Evolutionary conservation across 495 filamentous ascomycete species (phyloP).

Genomic region (Terfezia claveryi): DNA sequence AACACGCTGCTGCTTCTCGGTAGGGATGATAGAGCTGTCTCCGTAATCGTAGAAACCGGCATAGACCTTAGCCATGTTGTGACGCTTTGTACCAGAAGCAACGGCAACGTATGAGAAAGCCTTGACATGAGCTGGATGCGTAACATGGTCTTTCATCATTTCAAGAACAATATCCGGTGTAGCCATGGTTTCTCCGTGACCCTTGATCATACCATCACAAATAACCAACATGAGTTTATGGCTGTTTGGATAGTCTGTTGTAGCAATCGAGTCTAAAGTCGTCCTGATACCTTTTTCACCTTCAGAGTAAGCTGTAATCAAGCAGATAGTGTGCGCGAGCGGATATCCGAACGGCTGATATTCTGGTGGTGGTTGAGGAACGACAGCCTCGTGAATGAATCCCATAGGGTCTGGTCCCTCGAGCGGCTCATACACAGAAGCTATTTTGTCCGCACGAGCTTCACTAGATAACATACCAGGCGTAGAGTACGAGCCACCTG

Average conservation of each 20-base stretch:
- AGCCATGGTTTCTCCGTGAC: conserved; percentile 63
- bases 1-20: conserved; percentile 87
- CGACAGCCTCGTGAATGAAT: conserved; percentile 86
- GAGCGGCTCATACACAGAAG: conserved; percentile 30
- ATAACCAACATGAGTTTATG: conserved; percentile 92
- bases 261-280: conserved; percentile 86
- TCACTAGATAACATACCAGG: neutral
- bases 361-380: conserved; percentile 91
- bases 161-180: conserved; percentile 77
- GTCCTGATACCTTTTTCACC: conserved; percentile 80
- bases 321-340: conserved; percentile 73
- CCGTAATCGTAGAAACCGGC: conserved; percentile 97
- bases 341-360: conserved; percentile 94
- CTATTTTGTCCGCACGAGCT: conserved; percentile 29
- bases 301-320: conserved; percentile 96
- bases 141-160: conserved; percentile 85
- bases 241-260: conserved; percentile 96
- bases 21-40: conserved; percentile 48
- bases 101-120: conserved; percentile 93
- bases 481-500: neutral
- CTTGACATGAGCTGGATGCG: conserved; percentile 56
- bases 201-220: conserved; percentile 96
- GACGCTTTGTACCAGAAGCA: conserved; percentile 82
- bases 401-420: conserved; percentile 58
- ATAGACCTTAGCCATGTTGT: conserved; percentile 99